Evolutionary conservation across 2,329 filamentous ascomycete genomes (phyloP).

Genomic region (Coniochaeta ligniaria): DNA sequence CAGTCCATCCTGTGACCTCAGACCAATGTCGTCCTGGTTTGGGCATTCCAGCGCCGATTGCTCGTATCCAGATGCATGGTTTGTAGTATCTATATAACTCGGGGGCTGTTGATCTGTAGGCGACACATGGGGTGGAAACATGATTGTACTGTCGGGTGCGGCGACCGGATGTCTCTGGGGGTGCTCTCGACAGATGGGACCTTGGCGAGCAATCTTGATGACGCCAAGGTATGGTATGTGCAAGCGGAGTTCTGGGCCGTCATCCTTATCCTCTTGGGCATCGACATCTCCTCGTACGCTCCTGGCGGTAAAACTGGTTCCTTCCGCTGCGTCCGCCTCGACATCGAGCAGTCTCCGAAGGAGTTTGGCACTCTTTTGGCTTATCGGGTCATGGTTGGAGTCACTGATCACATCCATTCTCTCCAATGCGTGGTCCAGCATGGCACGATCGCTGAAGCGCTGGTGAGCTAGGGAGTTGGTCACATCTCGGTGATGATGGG

Average conservation of each 20-base stretch:
- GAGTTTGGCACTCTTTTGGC: slow-evolving; percentile 18
- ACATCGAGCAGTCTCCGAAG: slow-evolving; percentile 21
- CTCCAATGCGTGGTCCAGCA: slow-evolving; percentile 26
- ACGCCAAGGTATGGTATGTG: slow-evolving; percentile 13
- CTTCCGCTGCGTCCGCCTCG: slow-evolving; percentile 14
- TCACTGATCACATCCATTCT: slow-evolving; percentile 22
- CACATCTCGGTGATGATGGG: slow-evolving; percentile 11
- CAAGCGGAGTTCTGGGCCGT: slow-evolving; percentile 1
- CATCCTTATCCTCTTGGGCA: background rate
- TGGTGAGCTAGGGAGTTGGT: slow-evolving; percentile 29
- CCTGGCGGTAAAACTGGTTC: background rate
- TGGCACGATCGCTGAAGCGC: slow-evolving; percentile 26
- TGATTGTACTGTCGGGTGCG: background rate
- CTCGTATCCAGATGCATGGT: background rate
- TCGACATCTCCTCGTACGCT: background rate
- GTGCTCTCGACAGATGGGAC: background rate
- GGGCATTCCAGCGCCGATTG: background rate
- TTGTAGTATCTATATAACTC: background rate
- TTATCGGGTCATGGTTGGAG: slow-evolving; percentile 19
- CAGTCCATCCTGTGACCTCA: background rate
- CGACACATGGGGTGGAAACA: background rate
- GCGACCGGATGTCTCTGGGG: background rate
- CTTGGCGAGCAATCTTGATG: slow-evolving; percentile 8
- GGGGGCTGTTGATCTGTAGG: background rate
- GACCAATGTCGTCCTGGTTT: background rate